Evolutionary conservation across 192 early-diverging fungal genomes (phyloP).

Genomic region (Mortierella alpina): DNA sequence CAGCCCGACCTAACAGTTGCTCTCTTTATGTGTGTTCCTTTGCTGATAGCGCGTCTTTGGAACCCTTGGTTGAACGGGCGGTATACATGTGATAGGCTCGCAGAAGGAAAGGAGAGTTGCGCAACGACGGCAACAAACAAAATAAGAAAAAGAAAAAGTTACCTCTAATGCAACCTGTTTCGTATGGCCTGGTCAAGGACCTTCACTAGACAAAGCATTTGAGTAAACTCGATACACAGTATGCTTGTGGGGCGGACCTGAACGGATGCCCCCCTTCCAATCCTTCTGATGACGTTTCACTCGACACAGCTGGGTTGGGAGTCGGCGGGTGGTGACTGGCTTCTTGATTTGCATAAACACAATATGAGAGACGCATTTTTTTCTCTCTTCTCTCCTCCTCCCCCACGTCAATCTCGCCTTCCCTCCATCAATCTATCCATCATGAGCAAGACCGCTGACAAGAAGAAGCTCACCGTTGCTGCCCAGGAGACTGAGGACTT

Average conservation of each 20-base stretch:
- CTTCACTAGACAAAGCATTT: no score
- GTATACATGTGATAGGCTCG: background rate
- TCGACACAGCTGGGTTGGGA: background rate
- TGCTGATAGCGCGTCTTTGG: conserved; percentile 44
- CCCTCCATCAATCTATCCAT: conserved; percentile 30
- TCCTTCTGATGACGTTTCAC: background rate
- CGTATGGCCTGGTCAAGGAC: no score
- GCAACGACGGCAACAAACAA: no score
- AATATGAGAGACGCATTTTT: conserved; percentile 8
- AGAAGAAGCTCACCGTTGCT: conserved; percentile 55
- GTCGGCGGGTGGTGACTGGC: background rate
- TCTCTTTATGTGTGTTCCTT: background rate
- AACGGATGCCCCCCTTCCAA: background rate
- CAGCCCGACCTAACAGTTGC: background rate
- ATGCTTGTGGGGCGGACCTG: background rate
- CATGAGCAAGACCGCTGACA: conserved; percentile 56
- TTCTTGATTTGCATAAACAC: background rate
- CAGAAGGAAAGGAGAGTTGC: no score
- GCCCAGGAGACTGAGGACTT: conserved; percentile 56
- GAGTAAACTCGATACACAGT: no score
- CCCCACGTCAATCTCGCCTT: conserved; percentile 9
- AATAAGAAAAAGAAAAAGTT: no score
- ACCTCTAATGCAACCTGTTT: no score
- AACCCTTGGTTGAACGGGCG: conserved; percentile 33
- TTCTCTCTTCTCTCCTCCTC: conserved; percentile 6